A percentile compares a stretch with the other conserved stretches of the same genome.
These are phyloP conservation scores for Penicillium expansum DNA, from an alignment of 2,329 filamentous ascomycete species.

Conservation along the genomic window DNA sequence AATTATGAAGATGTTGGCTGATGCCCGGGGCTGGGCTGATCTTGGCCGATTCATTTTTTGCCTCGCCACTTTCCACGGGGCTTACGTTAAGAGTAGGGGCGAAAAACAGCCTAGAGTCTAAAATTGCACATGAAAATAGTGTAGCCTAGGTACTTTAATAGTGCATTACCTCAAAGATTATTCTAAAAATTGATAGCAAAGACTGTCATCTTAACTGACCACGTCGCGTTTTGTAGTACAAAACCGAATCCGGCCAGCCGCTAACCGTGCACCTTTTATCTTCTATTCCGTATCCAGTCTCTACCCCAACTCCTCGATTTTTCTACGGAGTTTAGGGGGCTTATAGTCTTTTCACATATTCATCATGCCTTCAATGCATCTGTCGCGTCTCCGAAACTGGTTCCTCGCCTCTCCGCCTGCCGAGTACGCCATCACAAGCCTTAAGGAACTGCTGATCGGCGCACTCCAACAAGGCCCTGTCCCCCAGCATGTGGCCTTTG, in stretches of 20 bases:
- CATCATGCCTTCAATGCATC: conserved; percentile 53
- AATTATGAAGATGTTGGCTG: conserved; percentile 8
- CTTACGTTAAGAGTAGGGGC: background rate
- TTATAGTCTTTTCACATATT: conserved; percentile 7
- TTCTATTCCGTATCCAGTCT: background rate
- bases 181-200: background rate
- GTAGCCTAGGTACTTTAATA: conserved; percentile 26
- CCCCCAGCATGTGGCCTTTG: conserved; percentile 95
- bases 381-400: conserved; percentile 67
- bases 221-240: conserved; percentile 20
- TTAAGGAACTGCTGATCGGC: conserved; percentile 83
- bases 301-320: conserved; percentile 1
- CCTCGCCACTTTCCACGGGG: conserved; percentile 10
- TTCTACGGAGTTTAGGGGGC: background rate
- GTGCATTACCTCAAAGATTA: background rate
- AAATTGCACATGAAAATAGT: conserved; percentile 17
- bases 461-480: conserved; percentile 86
- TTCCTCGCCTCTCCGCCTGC: conserved; percentile 83
- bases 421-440: conserved; percentile 77
- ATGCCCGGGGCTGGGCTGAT: background rate
- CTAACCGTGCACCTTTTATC: conserved; percentile 4
- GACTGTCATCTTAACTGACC: conserved; percentile 13
- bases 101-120: background rate
- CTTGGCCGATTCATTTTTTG: conserved; percentile 4
- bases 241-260: conserved; percentile 5